A percentile compares a stretch with the other conserved stretches of the same genome.
Evolutionary conservation across 116 monocot species (phyloP).

Genomic region (Phalaenopsis hybrid): DNA sequence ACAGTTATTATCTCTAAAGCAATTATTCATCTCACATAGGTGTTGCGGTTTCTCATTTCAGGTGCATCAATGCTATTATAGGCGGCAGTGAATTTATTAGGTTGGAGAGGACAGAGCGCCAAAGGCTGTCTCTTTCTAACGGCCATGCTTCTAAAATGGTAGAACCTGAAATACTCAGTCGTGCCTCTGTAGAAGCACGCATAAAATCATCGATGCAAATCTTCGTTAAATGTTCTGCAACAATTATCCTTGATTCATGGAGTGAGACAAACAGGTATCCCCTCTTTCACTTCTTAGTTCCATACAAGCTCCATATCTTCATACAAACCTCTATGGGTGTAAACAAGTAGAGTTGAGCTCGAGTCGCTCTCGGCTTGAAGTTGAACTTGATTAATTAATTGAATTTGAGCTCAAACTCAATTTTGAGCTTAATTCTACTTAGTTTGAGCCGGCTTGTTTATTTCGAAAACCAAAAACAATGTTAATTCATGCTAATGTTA

Average conservation of each 20-base stretch:
- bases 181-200: slow-evolving; percentile 52
- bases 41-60: slow-evolving; percentile 16
- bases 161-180: slow-evolving; percentile 48
- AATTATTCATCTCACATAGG: too few relatives aligned
- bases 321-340: neutral
- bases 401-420: too few relatives aligned
- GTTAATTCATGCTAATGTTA: too few relatives aligned
- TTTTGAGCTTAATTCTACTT: too few relatives aligned
- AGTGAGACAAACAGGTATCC: slow-evolving; percentile 67
- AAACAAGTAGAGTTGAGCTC: too few relatives aligned
- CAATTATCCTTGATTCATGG: slow-evolving; percentile 66
- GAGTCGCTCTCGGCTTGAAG: too few relatives aligned
- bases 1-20: too few relatives aligned
- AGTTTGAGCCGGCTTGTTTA: too few relatives aligned
- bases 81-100: slow-evolving; percentile 65
- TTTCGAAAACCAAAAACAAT: too few relatives aligned
- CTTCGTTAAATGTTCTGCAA: slow-evolving; percentile 67
- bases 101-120: slow-evolving; percentile 50
- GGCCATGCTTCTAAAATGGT: slow-evolving; percentile 39
- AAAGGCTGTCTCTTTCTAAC: slow-evolving; percentile 49
- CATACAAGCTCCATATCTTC: neutral
- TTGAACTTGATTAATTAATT: too few relatives aligned
- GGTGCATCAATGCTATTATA: slow-evolving; percentile 80
- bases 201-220: slow-evolving; percentile 85
- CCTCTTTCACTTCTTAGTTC: neutral